A percentile compares a stretch with the other conserved stretches of the same genome.
Conservation (phyloP, 2,329 filamentous ascomycete genomes). For the Ascochyta lentis region DNA sequence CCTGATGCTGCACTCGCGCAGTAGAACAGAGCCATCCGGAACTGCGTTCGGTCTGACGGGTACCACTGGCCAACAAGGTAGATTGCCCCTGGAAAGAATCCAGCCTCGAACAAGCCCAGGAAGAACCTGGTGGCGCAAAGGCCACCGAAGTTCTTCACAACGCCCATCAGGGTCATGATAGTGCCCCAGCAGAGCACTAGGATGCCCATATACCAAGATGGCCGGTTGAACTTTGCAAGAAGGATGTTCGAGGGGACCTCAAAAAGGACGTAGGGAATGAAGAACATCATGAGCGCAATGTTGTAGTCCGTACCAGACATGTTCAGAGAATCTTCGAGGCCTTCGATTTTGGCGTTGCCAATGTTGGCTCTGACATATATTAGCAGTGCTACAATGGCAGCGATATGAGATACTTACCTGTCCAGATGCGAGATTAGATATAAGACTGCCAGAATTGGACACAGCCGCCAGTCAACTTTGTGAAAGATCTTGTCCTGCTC, state of each 20-base stretch:
- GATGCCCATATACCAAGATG: constrained; percentile 37
- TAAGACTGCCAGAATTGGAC: constrained; percentile 30
- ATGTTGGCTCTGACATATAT: constrained; percentile 41
- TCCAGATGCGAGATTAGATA: constrained; percentile 43
- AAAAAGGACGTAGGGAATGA: constrained; percentile 54
- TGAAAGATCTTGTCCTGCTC: constrained; percentile 32
- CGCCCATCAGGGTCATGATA: constrained; percentile 52
- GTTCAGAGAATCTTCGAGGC: constrained; percentile 27
- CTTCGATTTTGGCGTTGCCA: constrained; percentile 53
- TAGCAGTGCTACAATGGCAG: neutral
- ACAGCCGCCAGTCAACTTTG: constrained; percentile 33
- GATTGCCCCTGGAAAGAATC: constrained; percentile 37
- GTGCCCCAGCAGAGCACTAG: constrained; percentile 55
- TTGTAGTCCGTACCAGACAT: constrained; percentile 65
- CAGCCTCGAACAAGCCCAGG: constrained; percentile 33
- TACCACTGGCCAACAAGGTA: constrained; percentile 67
- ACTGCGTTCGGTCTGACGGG: constrained; percentile 60
- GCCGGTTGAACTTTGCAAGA: constrained; percentile 62
- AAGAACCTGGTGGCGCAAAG: constrained; percentile 54
- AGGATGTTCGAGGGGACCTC: constrained; percentile 63
- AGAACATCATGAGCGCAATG: constrained; percentile 68
- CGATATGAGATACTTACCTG: constrained; percentile 8
- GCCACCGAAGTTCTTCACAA: constrained; percentile 54
- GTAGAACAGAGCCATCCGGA: constrained; percentile 63
- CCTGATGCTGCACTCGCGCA: constrained; percentile 61